These are phyloP conservation scores for Xylaria digitata DNA, from an alignment of 2,329 filamentous ascomycete species.

Conservation along the genomic window DNA sequence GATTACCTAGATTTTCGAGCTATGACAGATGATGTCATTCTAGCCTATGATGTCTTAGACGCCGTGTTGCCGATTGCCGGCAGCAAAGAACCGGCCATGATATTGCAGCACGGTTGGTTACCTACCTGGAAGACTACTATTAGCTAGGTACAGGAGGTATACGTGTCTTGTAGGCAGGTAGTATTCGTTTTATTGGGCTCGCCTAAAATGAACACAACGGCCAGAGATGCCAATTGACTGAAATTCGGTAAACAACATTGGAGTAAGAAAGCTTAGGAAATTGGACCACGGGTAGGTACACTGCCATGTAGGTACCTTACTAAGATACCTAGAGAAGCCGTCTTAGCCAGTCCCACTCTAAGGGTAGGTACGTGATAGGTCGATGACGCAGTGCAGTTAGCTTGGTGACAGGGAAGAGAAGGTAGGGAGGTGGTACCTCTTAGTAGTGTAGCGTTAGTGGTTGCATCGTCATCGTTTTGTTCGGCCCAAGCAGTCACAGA, in stretches of 20 bases:
- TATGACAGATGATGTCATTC: conserved; percentile 32
- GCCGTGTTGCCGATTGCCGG: conserved; percentile 25
- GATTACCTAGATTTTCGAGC: background rate
- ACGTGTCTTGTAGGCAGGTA: background rate
- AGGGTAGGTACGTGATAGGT: conserved; percentile 21
- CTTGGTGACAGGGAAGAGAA: conserved; percentile 20
- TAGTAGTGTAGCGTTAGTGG: conserved; percentile 18
- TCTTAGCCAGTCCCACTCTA: conserved; percentile 19
- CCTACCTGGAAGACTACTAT: no score
- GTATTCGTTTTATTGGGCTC: no score
- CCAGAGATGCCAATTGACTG: no score
- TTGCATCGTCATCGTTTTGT: conserved; percentile 37
- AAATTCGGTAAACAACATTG: no score
- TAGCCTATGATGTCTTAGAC: conserved; percentile 15
- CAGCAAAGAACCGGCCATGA: conserved; percentile 7
- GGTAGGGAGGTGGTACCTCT: background rate
- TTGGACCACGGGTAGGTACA: no score
- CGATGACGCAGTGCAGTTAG: conserved; percentile 38
- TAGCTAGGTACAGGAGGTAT: background rate
- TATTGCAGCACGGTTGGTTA: background rate
- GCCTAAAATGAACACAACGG: no score
- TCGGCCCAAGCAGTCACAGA: conserved; percentile 5
- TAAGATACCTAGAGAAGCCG: conserved; percentile 4
- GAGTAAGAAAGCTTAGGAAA: no score
- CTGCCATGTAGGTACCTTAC: background rate